Evolutionary conservation across 352 stramenopile species (phyloP).

Genomic region (Aphanomyces cochlioides): DNA sequence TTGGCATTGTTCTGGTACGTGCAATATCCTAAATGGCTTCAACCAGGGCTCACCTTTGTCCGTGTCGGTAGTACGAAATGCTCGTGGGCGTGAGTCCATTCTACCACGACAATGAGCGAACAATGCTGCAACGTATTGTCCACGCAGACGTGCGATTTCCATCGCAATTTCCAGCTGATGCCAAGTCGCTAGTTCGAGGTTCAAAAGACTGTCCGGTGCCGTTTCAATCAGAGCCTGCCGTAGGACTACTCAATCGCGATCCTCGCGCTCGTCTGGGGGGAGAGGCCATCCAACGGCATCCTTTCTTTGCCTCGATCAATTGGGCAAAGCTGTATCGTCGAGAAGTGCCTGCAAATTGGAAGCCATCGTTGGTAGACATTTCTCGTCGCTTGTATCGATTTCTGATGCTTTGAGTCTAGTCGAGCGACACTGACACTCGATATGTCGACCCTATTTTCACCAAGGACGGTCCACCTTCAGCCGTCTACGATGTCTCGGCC

Average conservation of each 20-base stretch:
- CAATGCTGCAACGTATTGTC: slow-evolving; percentile 82
- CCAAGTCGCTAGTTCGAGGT: slow-evolving; percentile 67
- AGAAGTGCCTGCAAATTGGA: slow-evolving; percentile 77
- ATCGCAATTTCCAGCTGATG: slow-evolving; percentile 67
- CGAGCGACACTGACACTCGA: slow-evolving; percentile 79
- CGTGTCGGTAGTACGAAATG: slow-evolving; percentile 76
- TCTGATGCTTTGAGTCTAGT: slow-evolving; percentile 24
- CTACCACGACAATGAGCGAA: slow-evolving; percentile 87
- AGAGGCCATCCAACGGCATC: slow-evolving; percentile 63
- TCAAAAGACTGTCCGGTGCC: neutral
- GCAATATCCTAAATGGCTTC: slow-evolving; percentile 13
- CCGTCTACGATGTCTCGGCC: slow-evolving; percentile 65
- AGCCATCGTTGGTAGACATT: slow-evolving; percentile 51
- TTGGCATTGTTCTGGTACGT: slow-evolving; percentile 79
- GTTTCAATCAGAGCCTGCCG: neutral
- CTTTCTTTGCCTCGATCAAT: slow-evolving; percentile 71
- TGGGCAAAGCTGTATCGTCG: slow-evolving; percentile 67
- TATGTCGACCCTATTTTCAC: slow-evolving; percentile 88
- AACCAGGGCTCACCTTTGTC: slow-evolving; percentile 29
- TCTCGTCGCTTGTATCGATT: neutral
- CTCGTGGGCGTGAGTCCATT: slow-evolving; percentile 81
- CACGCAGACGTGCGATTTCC: slow-evolving; percentile 75
- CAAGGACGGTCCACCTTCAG: slow-evolving; percentile 76
- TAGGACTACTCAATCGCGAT: slow-evolving; percentile 25
- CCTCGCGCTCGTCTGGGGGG: slow-evolving; percentile 41